Evolutionary conservation across 495 filamentous ascomycete genomes (phyloP), one percentile per base, ranked within the genome.

Genomic region (Neurospora sp.): DNA sequence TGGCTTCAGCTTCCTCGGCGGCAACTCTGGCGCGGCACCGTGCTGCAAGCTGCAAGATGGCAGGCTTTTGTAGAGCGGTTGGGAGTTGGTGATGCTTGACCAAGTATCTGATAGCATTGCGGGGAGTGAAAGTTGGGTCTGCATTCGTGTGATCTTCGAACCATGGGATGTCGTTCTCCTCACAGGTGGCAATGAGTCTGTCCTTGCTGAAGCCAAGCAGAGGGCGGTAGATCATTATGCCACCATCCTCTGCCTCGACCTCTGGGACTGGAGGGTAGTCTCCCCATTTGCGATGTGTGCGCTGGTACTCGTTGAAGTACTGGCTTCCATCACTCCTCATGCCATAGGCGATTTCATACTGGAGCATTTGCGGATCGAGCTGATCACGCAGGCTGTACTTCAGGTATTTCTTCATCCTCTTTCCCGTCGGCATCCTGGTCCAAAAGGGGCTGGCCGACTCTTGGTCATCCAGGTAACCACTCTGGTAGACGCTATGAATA

Each of bases 121-220:
- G 87, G 42, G 84, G 82, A 0, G 96, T 97, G 41, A 93, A 82
- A 3, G 91, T 94, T 23, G 85, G 86, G 78, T 97, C 92, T 44
- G 87, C 80, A 77, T 99, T 99, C n/a, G 94, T 97, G 69, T 85
- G 83, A 78, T 99, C 96, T 74, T 95, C 92, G 76, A 92, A 92
- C 90, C 92, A 98, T 3, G 84, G 83, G 31, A 96, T 83, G 2
- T 83, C 76, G 72, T 89, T 86, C 70, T 87, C 84, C 31, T 88
- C 74, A 78, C 95, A 97, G 3, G 94, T 97, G 1, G 88, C 88
- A 2, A 92, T 84, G 9, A 98, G 83, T 11, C 88, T 83, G 20
- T 87, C 83, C 79, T 99, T 99, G 69, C 83, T 83, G 76, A 95
- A 93, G 4, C 76, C 74, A 40, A 98, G 84, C 38, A 99, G 84